Evolutionary conservation across 2,329 filamentous ascomycete genomes (phyloP), one percentile per base, ranked within the genome.

Genomic region (Teratosphaeria pseudoeucalypti): DNA sequence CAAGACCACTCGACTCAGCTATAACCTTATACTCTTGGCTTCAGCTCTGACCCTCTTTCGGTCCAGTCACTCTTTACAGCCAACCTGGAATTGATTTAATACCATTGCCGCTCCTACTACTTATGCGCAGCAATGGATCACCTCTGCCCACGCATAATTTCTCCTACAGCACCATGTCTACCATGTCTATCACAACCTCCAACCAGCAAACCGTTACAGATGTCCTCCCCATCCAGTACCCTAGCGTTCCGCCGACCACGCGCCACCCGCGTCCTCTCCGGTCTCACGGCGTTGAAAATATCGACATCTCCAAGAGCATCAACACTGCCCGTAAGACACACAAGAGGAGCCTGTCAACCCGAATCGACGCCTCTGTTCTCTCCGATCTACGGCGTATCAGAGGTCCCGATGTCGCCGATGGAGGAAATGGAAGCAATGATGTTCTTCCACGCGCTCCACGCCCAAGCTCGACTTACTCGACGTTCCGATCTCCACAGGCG

Each of bases 81-180:
- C 7, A 54, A 16, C 52, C 23, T 23, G 23, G 23, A 23, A n/a
- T 12, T 32, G 29, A 11, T 29, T 16, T 34, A 32, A 32, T 32
- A 32, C 53, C 16, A 16, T 32, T 34, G 53, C 23, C 34, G 23
- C 53, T 54, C 52, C 52, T 27, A 14, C 52, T 53, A 14, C 52
- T 53, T 32, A 53, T 27, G 52, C 52, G 12, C 9, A 37, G 53
- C 53, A 14, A 70, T 70, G 68, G 68, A 70, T 56, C 68, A 70
- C 55, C 66, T 70, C 27, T 70, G 68, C 62, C 68, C 68, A 43
- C 61, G 67, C 32, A 60, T 65, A 16, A 65, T 64, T 6, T 68
- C 67, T 52, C 67, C 68, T 16, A 58, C 64, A 27, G 66, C 67
- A 58, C 67, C 68, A 52, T 70, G 68, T 64, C 61, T 70, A 47